phyloP scores from a whole-genome alignment of 768 basidiomycete genomes.

The Lenzites betulinus region DNA sequence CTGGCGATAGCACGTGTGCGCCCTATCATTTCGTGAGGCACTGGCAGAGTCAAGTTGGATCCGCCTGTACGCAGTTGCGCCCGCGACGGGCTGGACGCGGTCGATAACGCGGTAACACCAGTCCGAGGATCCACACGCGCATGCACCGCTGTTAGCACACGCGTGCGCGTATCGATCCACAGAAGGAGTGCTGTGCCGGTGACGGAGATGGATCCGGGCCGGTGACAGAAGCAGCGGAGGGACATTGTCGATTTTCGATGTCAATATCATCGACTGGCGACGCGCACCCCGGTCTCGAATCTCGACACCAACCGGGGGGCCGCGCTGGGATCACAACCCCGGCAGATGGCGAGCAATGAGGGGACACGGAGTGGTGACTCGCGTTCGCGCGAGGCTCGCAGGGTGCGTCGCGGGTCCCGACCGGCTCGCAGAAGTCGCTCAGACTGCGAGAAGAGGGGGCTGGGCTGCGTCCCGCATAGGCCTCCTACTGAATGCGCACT shows the following conservation, averaged over 20 bases:
- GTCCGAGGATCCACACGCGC: background rate
- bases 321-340: too few species aligned
- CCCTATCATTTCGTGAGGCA: background rate
- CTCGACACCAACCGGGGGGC: too few species aligned
- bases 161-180: background rate
- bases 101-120: background rate
- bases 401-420: background rate
- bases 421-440: background rate
- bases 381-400: slow-evolving; percentile 14
- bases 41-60: background rate
- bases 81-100: background rate
- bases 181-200: background rate
- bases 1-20: too few species aligned
- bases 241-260: background rate
- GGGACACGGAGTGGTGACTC: too few species aligned
- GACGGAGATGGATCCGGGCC: background rate
- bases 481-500: background rate
- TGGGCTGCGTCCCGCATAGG: too few species aligned
- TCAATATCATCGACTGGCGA: background rate
- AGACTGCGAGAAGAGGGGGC: background rate
- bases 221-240: background rate
- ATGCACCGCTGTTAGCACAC: slow-evolving; percentile 15
- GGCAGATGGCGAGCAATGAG: too few species aligned
- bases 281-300: background rate
- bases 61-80: background rate